A percentile compares a stretch with the other conserved stretches of the same genome.
Evolutionary conservation across 78 protist genomes (phyloP).

Genomic region (Dictyostelium capitatum): DNA sequence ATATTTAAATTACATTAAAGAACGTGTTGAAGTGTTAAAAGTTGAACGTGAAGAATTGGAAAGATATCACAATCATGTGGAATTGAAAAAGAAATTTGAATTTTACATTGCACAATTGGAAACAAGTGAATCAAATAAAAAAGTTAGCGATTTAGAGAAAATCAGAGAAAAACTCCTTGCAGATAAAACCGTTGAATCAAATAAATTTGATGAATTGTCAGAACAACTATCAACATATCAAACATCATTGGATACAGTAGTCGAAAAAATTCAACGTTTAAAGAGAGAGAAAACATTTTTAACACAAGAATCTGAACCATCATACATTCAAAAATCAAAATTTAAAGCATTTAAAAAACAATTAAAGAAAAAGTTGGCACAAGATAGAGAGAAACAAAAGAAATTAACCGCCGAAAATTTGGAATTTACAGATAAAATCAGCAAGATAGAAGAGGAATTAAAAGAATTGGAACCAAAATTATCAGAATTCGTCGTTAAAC

Average conservation of each 20-base stretch:
- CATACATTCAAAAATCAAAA: background rate
- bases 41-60: constrained; percentile 90
- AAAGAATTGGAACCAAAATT: constrained; percentile 19
- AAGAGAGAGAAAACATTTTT: too few relatives aligned
- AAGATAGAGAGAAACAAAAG: constrained; percentile 1
- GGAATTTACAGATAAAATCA: background rate
- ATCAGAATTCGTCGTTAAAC: constrained; percentile 1
- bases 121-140: background rate
- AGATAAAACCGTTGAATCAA: background rate
- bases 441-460: constrained; percentile 3
- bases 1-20: constrained; percentile 72
- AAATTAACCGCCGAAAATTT: constrained; percentile 12
- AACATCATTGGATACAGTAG: too few relatives aligned
- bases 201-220: too few relatives aligned
- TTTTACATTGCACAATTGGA: constrained; percentile 81
- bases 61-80: constrained; percentile 74
- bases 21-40: constrained; percentile 90
- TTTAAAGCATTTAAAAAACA: constrained; percentile 6
- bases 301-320: too few relatives aligned
- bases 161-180: background rate
- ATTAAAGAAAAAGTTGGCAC: background rate
- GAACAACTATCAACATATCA: too few relatives aligned
- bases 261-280: too few relatives aligned
- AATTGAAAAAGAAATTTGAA: constrained; percentile 84
- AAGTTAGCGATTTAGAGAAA: background rate